Evolutionary conservation across 139 green algal genomes (phyloP), one percentile per base, ranked within the genome.

Genomic region (Haematococcus sp.): DNA sequence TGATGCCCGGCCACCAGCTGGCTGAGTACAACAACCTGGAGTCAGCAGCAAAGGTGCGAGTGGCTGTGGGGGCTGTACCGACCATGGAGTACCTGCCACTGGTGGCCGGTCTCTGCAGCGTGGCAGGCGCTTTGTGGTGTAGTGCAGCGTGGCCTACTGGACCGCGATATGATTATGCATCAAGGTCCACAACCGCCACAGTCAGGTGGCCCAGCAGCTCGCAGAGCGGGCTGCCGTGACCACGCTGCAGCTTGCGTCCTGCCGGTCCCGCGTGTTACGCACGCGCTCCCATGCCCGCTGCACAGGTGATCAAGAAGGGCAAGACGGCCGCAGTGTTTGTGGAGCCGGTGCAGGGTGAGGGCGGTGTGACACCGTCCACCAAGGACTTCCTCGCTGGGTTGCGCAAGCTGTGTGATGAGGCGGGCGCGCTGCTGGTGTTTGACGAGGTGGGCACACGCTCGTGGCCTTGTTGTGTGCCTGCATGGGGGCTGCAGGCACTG

Each of bases 261-360:
- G n/a, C n/a, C n/a, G n/a, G n/a, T n/a, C n/a, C n/a, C n/a, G n/a
- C n/a, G n/a, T n/a, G n/a, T n/a, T n/a, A n/a, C n/a, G n/a, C n/a
- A n/a, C n/a, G n/a, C n/a, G n/a, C 15, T 61, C 23, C 4, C 19
- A 61, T 20, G 11, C 19, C 52, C 11, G 9, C 11, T 61, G 52
- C 52, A 34, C 68, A 74, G 44, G 86, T 82, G 19, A 94, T 96
- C 66, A 65, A 89, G 51, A 92, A 92, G 84, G 95, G 94, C 31
- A 88, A 91, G 68, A 98, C 93, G 0, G 87, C 84, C 1, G 94
- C 87, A 0, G 95, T 99, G 61, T 97, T 99, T 84, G 94, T 99
- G 73, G 96, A 99, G 86, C 96, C 96, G 2, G 85, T 98, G 20
- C 95, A 98, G 81, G 93, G 93, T 23, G 93, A 98, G 83, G 93